Evolutionary conservation across 2,329 filamentous ascomycete species (phyloP).

Genomic region (Cladosporium halotolerans): DNA sequence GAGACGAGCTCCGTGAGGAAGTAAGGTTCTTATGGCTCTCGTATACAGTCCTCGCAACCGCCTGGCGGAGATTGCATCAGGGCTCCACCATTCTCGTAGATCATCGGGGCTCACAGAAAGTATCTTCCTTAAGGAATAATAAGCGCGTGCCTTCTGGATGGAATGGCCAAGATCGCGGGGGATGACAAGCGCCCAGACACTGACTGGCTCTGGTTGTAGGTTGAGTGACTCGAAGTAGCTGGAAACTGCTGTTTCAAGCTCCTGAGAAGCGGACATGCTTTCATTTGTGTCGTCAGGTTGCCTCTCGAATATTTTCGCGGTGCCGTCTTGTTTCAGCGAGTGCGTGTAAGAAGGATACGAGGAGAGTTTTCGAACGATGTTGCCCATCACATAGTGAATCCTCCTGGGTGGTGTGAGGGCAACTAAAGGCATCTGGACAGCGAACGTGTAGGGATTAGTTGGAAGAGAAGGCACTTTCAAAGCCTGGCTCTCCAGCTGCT

Average conservation of each 20-base stretch:
- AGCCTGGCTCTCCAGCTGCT: constrained; percentile 18
- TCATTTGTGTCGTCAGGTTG: constrained; percentile 14
- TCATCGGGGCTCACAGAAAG: not conserved
- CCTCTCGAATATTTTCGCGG: constrained; percentile 25
- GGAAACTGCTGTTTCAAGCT: constrained; percentile 62
- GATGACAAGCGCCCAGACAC: constrained; percentile 68
- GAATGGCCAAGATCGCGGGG: constrained; percentile 30
- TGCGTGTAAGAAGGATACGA: constrained; percentile 11
- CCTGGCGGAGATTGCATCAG: too few species aligned
- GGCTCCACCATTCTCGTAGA: not conserved
- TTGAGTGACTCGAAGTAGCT: constrained; percentile 45
- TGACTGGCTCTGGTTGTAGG: constrained; percentile 44
- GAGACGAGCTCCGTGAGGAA: constrained; percentile 33
- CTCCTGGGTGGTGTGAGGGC: constrained; percentile 58
- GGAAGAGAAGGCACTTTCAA: constrained; percentile 15
- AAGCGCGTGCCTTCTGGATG: not conserved
- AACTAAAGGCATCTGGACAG: constrained; percentile 25
- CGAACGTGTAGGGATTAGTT: not conserved
- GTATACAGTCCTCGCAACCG: too few species aligned
- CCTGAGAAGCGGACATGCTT: constrained; percentile 56
- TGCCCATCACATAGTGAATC: constrained; percentile 64
- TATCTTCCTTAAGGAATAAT: not conserved
- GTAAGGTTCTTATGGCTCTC: not conserved
- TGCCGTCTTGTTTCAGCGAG: not conserved
- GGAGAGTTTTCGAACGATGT: constrained; percentile 64